Evolutionary conservation across 2,329 filamentous ascomycete species (phyloP).

Genomic region (Talaromyces sp.): DNA sequence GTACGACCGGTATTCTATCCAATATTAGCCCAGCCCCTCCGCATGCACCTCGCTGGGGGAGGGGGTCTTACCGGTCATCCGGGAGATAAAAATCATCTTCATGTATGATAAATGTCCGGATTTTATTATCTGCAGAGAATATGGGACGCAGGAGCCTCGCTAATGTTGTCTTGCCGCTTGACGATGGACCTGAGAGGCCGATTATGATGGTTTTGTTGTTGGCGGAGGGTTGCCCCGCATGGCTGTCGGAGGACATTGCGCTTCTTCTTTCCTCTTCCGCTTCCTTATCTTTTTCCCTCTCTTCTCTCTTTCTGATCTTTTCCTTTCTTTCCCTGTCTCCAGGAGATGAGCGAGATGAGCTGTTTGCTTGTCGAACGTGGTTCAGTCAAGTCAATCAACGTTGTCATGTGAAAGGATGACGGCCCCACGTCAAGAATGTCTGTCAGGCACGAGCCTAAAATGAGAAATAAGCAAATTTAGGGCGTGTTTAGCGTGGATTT

Average conservation of each 20-base stretch:
- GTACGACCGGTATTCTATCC: conserved; percentile 42
- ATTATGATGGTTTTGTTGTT: conserved; percentile 55
- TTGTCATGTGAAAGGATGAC: background rate
- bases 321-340: too few relatives aligned
- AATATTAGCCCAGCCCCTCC: background rate
- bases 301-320: background rate
- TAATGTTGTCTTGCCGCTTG: conserved; percentile 91
- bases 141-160: conserved; percentile 78
- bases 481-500: background rate
- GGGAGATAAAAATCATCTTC: conserved; percentile 93
- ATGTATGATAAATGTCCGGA: conserved; percentile 70
- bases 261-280: background rate
- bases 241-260: background rate
- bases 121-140: conserved; percentile 52
- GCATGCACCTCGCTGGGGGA: too few relatives aligned
- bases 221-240: conserved; percentile 12
- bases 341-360: background rate
- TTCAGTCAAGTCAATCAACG: background rate
- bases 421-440: background rate
- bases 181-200: conserved; percentile 84
- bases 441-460: background rate
- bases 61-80: conserved; percentile 62
- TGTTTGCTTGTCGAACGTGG: background rate
- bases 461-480: background rate
- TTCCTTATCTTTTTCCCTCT: background rate